Evolutionary conservation across 768 basidiomycete genomes (phyloP), one percentile per base, ranked within the genome.

Genomic region (Pleurotus tuber-regium): DNA sequence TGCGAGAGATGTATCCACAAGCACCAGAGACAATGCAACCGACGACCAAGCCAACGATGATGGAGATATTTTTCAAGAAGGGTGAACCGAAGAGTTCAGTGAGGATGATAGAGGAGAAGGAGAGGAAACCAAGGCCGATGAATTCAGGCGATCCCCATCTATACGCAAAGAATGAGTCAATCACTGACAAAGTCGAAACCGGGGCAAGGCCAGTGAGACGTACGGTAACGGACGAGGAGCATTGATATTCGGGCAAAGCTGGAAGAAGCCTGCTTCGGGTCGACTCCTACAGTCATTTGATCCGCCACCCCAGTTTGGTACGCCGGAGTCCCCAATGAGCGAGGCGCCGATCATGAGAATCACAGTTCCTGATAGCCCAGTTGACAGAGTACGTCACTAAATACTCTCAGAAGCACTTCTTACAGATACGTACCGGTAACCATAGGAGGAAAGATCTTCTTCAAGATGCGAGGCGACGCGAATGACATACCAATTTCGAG

Each of bases 71-170:
- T 68, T 87, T 87, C 61, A 94, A 66, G 72, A 94, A 93, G 0
- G 90, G 92, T 3, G 84, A 86, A 5, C 91, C 92, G 56, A 92
- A 89, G 16, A 92, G 66, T 63, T 94, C 90, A 1, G 86, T 86
- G 23, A 92, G 63, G 58, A 92, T 78, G 59, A 92, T 92, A 8
- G 79, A 74, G 42, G 83, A 60, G 67, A 92, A 93, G 0, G 85
- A 86, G 24, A 93, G 73, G 75, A 95, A 93, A 0, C 92, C 92
- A 21, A 95, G 79, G 3, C 92, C 91, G 41, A 92, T 86, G 69
- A 89, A 90, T 61, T 91, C 78, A 0, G 91, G 84, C 0, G 85
- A 85, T 7, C 88, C 91, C 87, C 88, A 93, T 4, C 81, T 83
- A 30, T 25, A 54, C 12, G 25, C 18, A 25, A 12, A 24, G 21